These are phyloP conservation scores for Blastocystis sp. DNA, from an alignment of 352 stramenopile species.

Conservation along the genomic window DNA sequence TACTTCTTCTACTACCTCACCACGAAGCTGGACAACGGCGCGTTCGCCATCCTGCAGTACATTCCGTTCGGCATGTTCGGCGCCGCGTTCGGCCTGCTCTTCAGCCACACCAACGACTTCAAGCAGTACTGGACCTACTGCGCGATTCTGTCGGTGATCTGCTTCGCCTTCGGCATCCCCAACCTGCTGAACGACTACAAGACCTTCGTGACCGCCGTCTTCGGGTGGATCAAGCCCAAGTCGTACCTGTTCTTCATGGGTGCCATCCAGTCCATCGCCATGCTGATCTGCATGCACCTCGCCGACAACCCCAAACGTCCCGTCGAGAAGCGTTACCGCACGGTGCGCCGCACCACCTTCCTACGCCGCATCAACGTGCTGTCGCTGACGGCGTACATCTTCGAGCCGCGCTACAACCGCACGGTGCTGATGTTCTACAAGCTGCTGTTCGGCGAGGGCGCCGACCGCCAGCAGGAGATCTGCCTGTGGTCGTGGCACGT, in stretches of 20 bases:
- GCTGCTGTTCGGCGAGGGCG: slow-evolving; percentile 31
- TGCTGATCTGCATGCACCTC: too few relatives aligned
- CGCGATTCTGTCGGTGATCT: too few relatives aligned
- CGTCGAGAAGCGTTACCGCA: too few relatives aligned
- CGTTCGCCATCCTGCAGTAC: slow-evolving; percentile 24
- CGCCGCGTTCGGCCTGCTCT: slow-evolving; percentile 7
- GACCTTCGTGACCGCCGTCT: too few relatives aligned
- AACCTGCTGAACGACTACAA: too few relatives aligned
- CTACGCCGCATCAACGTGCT: slow-evolving; percentile 12
- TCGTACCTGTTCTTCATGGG: too few relatives aligned
- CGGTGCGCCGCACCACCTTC: background rate
- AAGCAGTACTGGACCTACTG: too few relatives aligned
- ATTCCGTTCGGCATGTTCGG: slow-evolving; percentile 53
- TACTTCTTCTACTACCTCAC: slow-evolving; percentile 39
- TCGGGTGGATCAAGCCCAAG: too few relatives aligned
- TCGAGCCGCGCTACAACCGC: slow-evolving; percentile 20
- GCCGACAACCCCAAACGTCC: too few relatives aligned
- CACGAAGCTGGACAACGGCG: slow-evolving; percentile 43
- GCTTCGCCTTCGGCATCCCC: too few relatives aligned
- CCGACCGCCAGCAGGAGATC: slow-evolving; percentile 15
- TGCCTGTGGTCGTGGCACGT: slow-evolving; percentile 43
- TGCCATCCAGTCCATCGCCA: too few relatives aligned
- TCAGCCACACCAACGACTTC: background rate
- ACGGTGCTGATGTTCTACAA: slow-evolving; percentile 21
- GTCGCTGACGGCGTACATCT: slow-evolving; percentile 41